Conservation (phyloP, 2,329 filamentous ascomycete genomes). For the Epichloe hybrida region DNA sequence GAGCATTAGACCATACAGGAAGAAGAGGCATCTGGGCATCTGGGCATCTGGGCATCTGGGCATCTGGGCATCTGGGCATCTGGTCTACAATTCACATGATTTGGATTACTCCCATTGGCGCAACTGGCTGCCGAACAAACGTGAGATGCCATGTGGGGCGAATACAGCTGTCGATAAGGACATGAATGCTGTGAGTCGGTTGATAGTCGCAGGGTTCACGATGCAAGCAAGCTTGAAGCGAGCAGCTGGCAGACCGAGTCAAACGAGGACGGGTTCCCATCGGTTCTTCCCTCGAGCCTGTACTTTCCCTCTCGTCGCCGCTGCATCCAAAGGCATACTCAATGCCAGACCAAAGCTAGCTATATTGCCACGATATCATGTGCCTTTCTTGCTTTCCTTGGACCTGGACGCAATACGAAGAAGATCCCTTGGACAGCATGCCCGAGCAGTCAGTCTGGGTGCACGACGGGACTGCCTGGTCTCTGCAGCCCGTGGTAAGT, state of each 20-base stretch:
- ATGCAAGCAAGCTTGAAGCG: neutral
- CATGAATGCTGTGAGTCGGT: neutral
- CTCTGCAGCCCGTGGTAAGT: constrained; percentile 27
- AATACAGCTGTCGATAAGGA: neutral
- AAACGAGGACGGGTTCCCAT: neutral
- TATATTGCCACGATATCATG: constrained; percentile 22
- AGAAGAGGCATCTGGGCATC: constrained; percentile 16
- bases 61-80: too few species aligned
- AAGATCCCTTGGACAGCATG: constrained; percentile 23
- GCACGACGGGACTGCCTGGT: constrained; percentile 21
- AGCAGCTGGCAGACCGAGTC: neutral
- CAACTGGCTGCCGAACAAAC: neutral
- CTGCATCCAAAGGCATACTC: neutral
- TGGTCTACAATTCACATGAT: constrained; percentile 17
- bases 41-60: constrained; percentile 12
- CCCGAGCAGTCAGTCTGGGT: constrained; percentile 30
- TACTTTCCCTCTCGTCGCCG: too few species aligned
- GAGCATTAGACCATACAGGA: constrained; percentile 32
- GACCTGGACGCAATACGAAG: constrained; percentile 35
- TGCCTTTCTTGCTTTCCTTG: constrained; percentile 40
- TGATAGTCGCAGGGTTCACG: neutral
- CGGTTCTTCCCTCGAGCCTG: too few species aligned
- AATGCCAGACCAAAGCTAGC: neutral
- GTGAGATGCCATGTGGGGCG: neutral
- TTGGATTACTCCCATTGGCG: constrained; percentile 2